Percentiles rank a stretch among this genome's conserved stretches.
phyloP scores from a whole-genome alignment of 176 grass and related monocot species.

The Avena insularis region DNA sequence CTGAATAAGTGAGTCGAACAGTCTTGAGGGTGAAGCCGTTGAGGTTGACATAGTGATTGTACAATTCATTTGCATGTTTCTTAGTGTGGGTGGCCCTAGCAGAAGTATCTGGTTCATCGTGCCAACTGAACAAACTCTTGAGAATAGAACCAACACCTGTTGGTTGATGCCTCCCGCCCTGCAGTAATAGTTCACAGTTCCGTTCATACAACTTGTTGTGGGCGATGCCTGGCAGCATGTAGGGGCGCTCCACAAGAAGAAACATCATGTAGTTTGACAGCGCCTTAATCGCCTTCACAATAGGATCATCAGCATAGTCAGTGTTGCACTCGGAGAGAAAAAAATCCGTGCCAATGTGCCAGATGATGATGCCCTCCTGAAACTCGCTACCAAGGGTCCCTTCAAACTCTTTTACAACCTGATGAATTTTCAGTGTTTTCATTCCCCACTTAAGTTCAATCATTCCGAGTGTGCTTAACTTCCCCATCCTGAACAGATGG shows the following conservation, averaged over 20 bases:
- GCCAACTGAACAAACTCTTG: neutral
- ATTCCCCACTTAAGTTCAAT: neutral
- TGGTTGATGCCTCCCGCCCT: neutral
- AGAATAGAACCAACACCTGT: neutral
- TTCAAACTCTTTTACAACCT: neutral
- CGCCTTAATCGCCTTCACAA: neutral
- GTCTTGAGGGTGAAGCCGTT: neutral
- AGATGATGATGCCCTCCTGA: conserved; percentile 1
- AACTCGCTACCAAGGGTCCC: neutral
- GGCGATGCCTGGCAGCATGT: neutral
- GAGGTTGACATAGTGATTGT: neutral
- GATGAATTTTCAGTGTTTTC: no score
- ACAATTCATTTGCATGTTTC: neutral
- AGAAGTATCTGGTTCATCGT: neutral
- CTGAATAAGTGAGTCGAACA: neutral
- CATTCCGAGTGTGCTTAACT: conserved; percentile 2
- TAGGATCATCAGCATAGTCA: neutral
- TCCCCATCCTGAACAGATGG: neutral
- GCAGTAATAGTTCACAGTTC: neutral
- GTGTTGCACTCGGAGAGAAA: neutral
- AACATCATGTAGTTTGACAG: conserved; percentile 16
- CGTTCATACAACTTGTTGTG: conserved; percentile 4
- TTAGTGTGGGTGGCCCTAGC: neutral
- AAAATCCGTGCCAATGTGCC: neutral
- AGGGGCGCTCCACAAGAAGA: neutral